Conservation (phyloP, 148 eudicot genomes). For the Nepenthes mirabilis region DNA sequence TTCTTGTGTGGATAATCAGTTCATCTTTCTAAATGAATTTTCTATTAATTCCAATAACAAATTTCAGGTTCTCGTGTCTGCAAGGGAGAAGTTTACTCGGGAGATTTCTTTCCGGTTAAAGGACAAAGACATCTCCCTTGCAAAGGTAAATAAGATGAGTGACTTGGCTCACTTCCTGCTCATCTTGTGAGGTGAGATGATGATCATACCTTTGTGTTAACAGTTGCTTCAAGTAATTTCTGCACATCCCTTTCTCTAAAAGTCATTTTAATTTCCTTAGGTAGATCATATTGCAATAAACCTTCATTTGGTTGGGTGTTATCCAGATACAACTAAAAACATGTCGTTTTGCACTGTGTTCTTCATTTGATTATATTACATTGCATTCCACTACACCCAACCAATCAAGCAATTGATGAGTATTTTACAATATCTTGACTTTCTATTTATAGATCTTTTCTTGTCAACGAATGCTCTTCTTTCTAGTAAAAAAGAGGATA, state of each 20-base stretch:
- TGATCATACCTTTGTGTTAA: slow-evolving; percentile 1
- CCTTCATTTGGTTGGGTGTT: too few species aligned
- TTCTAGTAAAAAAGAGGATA: too few species aligned
- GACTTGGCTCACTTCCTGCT: slow-evolving; percentile 25
- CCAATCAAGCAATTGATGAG: too few species aligned
- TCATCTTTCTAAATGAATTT: slow-evolving; percentile 7
- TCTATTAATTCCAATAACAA: slow-evolving; percentile 6
- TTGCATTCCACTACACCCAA: too few species aligned
- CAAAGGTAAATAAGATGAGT: slow-evolving; percentile 52
- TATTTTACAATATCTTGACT: too few species aligned
- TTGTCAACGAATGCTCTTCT: too few species aligned
- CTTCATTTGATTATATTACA: too few species aligned
- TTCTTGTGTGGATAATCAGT: not conserved
- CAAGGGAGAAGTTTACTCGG: slow-evolving; percentile 70
- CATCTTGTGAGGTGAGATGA: slow-evolving; percentile 26
- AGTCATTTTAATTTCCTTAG: not conserved
- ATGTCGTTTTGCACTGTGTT: too few species aligned
- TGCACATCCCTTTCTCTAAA: not conserved
- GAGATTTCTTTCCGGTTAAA: slow-evolving; percentile 78
- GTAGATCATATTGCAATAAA: too few species aligned
- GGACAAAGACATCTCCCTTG: slow-evolving; percentile 90
- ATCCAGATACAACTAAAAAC: too few species aligned
- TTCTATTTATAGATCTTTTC: too few species aligned
- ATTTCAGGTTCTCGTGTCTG: slow-evolving; percentile 54
- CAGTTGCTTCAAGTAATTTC: not conserved